These are phyloP conservation scores for Alternaria arbusti DNA, from an alignment of 2,329 filamentous ascomycete species.

Conservation along the genomic window DNA sequence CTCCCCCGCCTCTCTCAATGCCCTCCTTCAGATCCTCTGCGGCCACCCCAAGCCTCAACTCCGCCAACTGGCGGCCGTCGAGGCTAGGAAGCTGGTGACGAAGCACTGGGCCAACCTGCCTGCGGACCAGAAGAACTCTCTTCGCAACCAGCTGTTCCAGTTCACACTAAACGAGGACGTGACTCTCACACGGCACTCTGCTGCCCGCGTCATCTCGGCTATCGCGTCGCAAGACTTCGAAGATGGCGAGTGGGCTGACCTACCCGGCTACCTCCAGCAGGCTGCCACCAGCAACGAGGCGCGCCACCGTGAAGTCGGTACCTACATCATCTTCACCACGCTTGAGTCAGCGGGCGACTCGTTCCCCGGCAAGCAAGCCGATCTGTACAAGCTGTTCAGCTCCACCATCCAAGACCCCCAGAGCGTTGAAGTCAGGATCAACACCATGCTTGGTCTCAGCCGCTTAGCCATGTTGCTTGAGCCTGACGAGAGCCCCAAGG, in stretches of 20 bases:
- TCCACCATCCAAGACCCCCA: conserved; percentile 89
- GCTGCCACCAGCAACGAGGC: conserved; percentile 78
- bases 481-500: conserved; percentile 79
- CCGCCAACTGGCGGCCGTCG: conserved; percentile 89
- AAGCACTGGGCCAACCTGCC: conserved; percentile 85
- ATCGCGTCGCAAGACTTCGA: conserved; percentile 87
- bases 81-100: conserved; percentile 79
- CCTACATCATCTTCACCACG: conserved; percentile 91
- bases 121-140: conserved; percentile 76
- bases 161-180: conserved; percentile 81
- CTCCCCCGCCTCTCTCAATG: conserved; percentile 80
- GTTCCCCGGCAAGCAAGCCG: conserved; percentile 79
- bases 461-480: conserved; percentile 87
- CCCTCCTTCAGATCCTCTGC: conserved; percentile 86
- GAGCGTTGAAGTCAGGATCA: conserved; percentile 91
- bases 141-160: conserved; percentile 83
- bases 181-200: conserved; percentile 79
- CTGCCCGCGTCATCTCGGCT: conserved; percentile 84
- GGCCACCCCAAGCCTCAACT: conserved; percentile 74
- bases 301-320: conserved; percentile 84
- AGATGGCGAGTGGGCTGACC: conserved; percentile 82
- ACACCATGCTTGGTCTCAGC: conserved; percentile 89
- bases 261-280: conserved; percentile 79
- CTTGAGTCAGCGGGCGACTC: conserved; percentile 85
- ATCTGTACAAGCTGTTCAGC: conserved; percentile 82